Evolutionary conservation across 371 early-diverging fungal genomes (phyloP).

Genomic region (Rhizomucor miehei): DNA sequence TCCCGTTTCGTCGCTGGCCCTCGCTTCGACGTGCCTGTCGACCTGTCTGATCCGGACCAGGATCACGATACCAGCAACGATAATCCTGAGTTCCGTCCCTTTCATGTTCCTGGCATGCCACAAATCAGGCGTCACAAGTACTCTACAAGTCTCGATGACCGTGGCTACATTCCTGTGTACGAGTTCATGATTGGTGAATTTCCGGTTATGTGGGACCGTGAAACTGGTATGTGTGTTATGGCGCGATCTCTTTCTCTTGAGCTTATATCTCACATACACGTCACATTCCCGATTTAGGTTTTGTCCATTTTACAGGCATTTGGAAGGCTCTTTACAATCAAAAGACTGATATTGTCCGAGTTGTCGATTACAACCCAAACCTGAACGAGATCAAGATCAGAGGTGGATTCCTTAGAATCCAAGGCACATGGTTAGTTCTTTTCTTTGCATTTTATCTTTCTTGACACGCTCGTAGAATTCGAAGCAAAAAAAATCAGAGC

Average conservation of each 20-base stretch:
- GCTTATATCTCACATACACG: conserved; percentile 2
- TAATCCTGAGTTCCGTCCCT: not conserved
- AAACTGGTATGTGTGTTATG: conserved; percentile 38
- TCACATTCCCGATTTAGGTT: conserved; percentile 23
- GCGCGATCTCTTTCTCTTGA: not conserved
- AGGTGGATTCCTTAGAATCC: conserved; percentile 70
- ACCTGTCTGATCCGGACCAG: conserved; percentile 1
- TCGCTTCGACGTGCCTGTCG: conserved; percentile 2
- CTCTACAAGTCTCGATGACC: conserved; percentile 62
- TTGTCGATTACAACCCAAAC: conserved; percentile 64
- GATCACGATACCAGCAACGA: conserved; percentile 2
- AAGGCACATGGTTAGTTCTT: conserved; percentile 61
- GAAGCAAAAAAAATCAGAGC: no score
- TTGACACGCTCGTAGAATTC: no score
- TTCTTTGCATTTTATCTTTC: no score
- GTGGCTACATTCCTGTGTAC: conserved; percentile 70
- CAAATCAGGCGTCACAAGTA: conserved; percentile 33
- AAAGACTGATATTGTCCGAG: conserved; percentile 68
- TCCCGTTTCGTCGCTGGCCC: not conserved
- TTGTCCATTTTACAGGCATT: conserved; percentile 74
- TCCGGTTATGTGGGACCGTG: conserved; percentile 75
- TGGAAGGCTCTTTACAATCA: conserved; percentile 71
- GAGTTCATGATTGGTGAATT: conserved; percentile 61
- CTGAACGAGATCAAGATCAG: conserved; percentile 62
- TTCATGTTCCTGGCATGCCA: not conserved